phyloP scores from a whole-genome alignment of 2,329 filamentous ascomycete species.

The Colletotrichum sp. region DNA sequence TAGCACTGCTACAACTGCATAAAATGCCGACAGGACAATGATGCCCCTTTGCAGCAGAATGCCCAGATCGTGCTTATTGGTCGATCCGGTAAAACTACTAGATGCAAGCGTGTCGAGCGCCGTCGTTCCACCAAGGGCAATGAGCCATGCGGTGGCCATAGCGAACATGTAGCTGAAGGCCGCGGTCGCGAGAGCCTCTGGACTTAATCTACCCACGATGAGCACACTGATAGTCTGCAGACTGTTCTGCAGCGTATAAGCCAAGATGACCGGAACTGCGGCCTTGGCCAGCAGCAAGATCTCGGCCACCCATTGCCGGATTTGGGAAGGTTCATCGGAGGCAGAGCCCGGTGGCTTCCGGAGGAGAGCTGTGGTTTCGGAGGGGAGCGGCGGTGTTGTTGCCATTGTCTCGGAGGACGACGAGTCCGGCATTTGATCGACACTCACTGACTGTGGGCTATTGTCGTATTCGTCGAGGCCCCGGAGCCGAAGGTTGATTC shows the following conservation, averaged over 20 bases:
- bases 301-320: slow-evolving; percentile 45
- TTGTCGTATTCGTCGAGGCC: not conserved
- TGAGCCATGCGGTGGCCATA: slow-evolving; percentile 86
- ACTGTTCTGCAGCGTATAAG: slow-evolving; percentile 85
- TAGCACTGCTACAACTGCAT: slow-evolving; percentile 72
- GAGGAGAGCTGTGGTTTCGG: slow-evolving; percentile 20
- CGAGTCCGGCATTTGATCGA: slow-evolving; percentile 1
- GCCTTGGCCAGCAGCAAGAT: slow-evolving; percentile 71
- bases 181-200: slow-evolving; percentile 79
- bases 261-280: slow-evolving; percentile 79
- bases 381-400: not conserved
- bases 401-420: not conserved
- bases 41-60: slow-evolving; percentile 79
- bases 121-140: slow-evolving; percentile 84
- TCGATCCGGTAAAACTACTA: slow-evolving; percentile 80
- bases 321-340: not conserved
- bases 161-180: slow-evolving; percentile 96
- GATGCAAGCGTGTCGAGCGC: slow-evolving; percentile 86
- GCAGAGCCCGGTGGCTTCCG: slow-evolving; percentile 11
- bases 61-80: slow-evolving; percentile 79
- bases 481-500: not conserved
- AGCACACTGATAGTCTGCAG: slow-evolving; percentile 83
- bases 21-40: slow-evolving; percentile 74
- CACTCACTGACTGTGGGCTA: not conserved
- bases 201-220: slow-evolving; percentile 79